Evolutionary conservation across 768 basidiomycete species (phyloP).

Genomic region (Gloeopeniophorella convolvens): DNA sequence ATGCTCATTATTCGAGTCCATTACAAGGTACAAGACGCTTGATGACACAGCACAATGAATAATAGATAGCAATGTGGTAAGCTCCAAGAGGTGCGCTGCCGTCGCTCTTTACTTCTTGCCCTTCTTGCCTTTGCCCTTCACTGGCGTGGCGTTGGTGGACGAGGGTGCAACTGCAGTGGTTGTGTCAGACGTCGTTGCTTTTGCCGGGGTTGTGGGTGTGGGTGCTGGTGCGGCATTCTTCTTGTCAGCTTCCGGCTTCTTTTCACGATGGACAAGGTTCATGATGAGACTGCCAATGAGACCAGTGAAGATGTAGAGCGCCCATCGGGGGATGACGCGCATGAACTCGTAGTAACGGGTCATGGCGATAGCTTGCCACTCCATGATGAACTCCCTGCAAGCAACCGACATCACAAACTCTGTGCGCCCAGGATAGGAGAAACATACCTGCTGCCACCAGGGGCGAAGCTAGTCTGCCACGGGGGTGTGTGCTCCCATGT

Average conservation of each 20-base stretch:
- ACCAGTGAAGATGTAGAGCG: constrained; percentile 62
- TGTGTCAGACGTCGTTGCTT: background rate
- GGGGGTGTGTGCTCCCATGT: constrained; percentile 55
- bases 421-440: constrained; percentile 1
- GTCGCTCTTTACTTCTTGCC: constrained; percentile 9
- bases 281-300: constrained; percentile 60
- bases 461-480: constrained; percentile 65
- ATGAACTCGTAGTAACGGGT: constrained; percentile 47
- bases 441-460: constrained; percentile 67
- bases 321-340: constrained; percentile 60
- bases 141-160: constrained; percentile 5
- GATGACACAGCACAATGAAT: background rate
- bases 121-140: constrained; percentile 14
- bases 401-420: background rate
- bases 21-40: background rate
- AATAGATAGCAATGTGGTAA: background rate
- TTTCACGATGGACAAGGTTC: constrained; percentile 48
- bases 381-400: constrained; percentile 61
- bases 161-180: constrained; percentile 8
- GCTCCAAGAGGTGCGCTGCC: background rate
- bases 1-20: background rate
- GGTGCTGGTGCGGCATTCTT: constrained; percentile 17
- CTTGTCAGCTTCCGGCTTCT: constrained; percentile 9
- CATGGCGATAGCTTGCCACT: constrained; percentile 45
- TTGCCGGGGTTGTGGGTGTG: background rate